Evolutionary conservation across 495 filamentous ascomycete genomes (phyloP), one percentile per base, ranked within the genome.

Genomic region (Talaromyces wortmannii): DNA sequence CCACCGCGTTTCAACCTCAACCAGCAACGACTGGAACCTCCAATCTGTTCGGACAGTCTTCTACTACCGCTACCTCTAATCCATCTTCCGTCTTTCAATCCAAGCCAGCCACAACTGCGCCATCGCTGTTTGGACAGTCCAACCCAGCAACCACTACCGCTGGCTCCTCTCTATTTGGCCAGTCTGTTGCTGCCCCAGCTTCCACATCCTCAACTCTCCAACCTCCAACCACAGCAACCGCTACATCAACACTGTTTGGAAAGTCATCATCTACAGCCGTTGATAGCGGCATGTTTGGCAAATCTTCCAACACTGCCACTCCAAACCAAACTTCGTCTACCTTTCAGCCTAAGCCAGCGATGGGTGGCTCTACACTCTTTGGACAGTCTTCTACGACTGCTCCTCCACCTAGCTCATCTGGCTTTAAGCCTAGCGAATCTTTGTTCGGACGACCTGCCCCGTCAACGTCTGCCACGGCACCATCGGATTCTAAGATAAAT

Each of bases 121-220:
- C 55, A 56, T 66, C 7, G 68, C 71, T 46, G 67, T 61, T 50
- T 57, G 60, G 52, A 55, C 45, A 30, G 61, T 42, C 40, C 33
- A 50, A 16, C 16, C 48, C 48, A 17, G 36, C 40, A 45, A 23
- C 23, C 23, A 60, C 40, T 44, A 45, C 64, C n/a, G 53, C 47
- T 23, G 36, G 56, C 32, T 32, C 55, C 48, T 23, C 55, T 55
- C 18, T 66, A 17, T 66, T 70, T 49, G 63, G 61, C 16, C 64
- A 65, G 49, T 50, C 60, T 31, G 45, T 17, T 53, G 23, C 62
- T 51, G 43, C 59, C 32, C 10, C 52, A 17, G 54, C 55, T 49
- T 58, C 61, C 45, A 30, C 62, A 15, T 45, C 61, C 55, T 31
- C 62, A 56, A 45, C 44, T 5, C 5, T 40, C 36, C 36, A 40